Evolutionary conservation across 2,329 filamentous ascomycete species (phyloP).

Genomic region (Trichoderma semiorbis): DNA sequence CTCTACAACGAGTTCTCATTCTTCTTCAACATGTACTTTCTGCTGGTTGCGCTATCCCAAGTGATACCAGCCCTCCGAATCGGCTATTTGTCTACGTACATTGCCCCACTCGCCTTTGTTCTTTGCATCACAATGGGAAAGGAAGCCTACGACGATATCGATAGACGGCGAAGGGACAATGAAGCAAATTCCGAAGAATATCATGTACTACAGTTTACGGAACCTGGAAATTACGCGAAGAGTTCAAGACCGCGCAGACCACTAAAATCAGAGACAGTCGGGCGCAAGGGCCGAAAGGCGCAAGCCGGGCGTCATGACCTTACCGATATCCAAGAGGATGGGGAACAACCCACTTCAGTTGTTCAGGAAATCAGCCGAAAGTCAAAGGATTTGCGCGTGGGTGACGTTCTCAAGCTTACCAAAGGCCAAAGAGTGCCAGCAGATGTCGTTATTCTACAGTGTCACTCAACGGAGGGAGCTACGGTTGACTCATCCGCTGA

Average conservation of each 20-base stretch:
- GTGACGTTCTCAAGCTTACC: constrained; percentile 87
- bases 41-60: constrained; percentile 91
- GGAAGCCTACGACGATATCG: constrained; percentile 92
- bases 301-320: constrained; percentile 38
- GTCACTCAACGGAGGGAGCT: constrained; percentile 57
- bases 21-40: constrained; percentile 99
- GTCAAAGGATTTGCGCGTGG: constrained; percentile 85
- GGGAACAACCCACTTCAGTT: constrained; percentile 44
- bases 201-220: constrained; percentile 69
- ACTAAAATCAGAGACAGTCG: constrained; percentile 43
- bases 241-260: constrained; percentile 37
- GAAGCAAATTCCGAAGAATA: constrained; percentile 95
- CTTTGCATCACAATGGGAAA: constrained; percentile 90
- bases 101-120: constrained; percentile 89
- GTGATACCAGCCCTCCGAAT: constrained; percentile 85
- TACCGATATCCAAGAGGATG: constrained; percentile 62
- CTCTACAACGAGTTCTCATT: constrained; percentile 99
- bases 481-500: constrained; percentile 29
- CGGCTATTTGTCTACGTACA: constrained; percentile 91
- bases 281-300: constrained; percentile 31
- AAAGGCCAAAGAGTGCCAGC: constrained; percentile 94
- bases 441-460: constrained; percentile 90
- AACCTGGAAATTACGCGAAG: constrained; percentile 42
- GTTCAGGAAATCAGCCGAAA: constrained; percentile 71
- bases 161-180: constrained; percentile 76